Evolutionary conservation across 2,329 filamentous ascomycete species (phyloP), one percentile per base, ranked within the genome.

Genomic region (Dichotomopilus funicola): DNA sequence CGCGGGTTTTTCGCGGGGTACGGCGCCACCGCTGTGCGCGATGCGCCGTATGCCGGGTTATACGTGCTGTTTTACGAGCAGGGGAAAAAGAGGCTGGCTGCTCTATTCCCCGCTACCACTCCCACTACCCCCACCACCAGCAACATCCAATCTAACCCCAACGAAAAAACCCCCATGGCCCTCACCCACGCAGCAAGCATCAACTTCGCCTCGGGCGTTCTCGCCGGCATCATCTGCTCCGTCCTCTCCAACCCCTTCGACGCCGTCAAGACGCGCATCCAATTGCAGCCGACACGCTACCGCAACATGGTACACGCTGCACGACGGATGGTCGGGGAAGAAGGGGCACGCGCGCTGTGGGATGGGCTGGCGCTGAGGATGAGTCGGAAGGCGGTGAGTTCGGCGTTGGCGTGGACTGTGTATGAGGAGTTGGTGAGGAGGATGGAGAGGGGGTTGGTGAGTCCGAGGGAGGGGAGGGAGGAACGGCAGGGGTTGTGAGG

Each of bases 21-120:
- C 66, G 94, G 94, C 43, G 94, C 92, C 1, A 99, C 94, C 0
- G 90, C 94, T 0, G 82, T 95, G 34, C 81, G 94, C 46, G 94
- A 99, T 71, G 94, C 91, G n/a, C 94, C 94, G 0, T 97, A 97
- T 68, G 94, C 94, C 0, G 94, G 94, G 0, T 77, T 96, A 12
- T 99, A 99, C 67, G 90, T 99, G 0, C 75, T 96, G 6, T 88
- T 96, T 64, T 99, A 99, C 72, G 94, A 99, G 73, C 81, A 89
- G 66, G 78, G 84, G 55, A 95, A 95, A 72, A 80, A 77, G 49
- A 74, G 77, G 11, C 73, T 94, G 11, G 75, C 75, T 52, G 58
- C 60, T 1, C 53, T 70, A n/a, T 66, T 59, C 12, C 19, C 51
- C 4, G 9, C 31, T 8, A 9, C 54, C 46, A 49, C 40, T 42